phyloP scores from a whole-genome alignment of 2,329 filamentous ascomycete species.

The Monosporascus cannonballus region DNA sequence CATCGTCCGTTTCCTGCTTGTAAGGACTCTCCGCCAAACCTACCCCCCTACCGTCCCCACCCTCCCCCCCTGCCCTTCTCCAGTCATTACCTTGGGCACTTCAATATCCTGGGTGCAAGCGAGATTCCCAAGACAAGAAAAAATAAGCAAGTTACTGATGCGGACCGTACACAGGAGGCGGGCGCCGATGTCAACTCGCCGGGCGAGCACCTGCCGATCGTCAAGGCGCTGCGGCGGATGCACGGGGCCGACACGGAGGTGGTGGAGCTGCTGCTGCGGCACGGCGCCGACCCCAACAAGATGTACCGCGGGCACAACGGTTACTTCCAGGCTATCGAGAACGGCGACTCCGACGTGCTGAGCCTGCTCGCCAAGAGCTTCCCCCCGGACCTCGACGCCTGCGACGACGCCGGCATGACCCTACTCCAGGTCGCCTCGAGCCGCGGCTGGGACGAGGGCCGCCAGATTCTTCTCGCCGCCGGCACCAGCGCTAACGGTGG shows the following conservation, averaged over 20 bases:
- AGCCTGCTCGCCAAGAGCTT: conserved; percentile 43
- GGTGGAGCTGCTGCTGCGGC: conserved; percentile 55
- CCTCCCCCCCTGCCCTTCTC: too few species aligned
- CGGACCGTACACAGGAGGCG: conserved; percentile 31
- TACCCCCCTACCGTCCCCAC: neutral
- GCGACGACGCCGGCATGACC: conserved; percentile 47
- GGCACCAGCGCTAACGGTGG: too few species aligned
- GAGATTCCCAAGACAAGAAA: too few species aligned
- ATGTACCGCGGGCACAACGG: conserved; percentile 62
- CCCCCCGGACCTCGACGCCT: conserved; percentile 44
- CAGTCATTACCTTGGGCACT: neutral
- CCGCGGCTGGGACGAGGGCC: conserved; percentile 53
- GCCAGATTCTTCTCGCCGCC: conserved; percentile 34
- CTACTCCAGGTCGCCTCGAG: conserved; percentile 53
- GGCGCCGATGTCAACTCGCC: conserved; percentile 60
- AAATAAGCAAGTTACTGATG: too few species aligned
- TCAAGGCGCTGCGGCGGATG: conserved; percentile 60
- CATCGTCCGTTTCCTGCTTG: conserved; percentile 55
- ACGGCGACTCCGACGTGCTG: conserved; percentile 51
- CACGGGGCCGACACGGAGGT: conserved; percentile 51
- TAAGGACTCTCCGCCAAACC: conserved; percentile 2
- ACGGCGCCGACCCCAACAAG: conserved; percentile 62
- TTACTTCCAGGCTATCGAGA: conserved; percentile 60
- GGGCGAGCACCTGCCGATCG: conserved; percentile 64
- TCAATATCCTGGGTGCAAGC: neutral